Evolutionary conservation across 306 rosid species (phyloP), one percentile per base, ranked within the genome.

Genomic region (Leucaena leucocephala): DNA sequence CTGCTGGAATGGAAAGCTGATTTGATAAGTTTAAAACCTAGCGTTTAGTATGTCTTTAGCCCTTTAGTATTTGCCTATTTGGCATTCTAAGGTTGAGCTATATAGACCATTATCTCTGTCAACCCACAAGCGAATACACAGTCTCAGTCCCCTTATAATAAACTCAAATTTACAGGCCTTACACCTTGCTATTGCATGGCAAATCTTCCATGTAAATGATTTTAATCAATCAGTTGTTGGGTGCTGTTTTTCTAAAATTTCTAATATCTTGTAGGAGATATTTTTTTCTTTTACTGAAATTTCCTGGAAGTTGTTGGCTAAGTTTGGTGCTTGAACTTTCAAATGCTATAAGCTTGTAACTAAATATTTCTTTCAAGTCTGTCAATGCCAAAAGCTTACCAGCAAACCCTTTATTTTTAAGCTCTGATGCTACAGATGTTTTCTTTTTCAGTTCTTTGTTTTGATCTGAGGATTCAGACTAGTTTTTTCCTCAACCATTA

Each of bases 401-500:
- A 70, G 13, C 19, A 16, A 45, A 46, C 7, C 33, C 22, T 33
- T 69, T 45, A 14, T 69, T 22, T 38, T 22, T 4, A 45, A 19
- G 8, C 58, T 21, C 50, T 64, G 33, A 22, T 44, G 6, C 74
- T 33, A 1, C 27, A 73, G 65, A 58, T 45, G 38, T 76, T 22
- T 80, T 52, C 27, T 4, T 19, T 75, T 73, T 71, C 43, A 69
- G 19, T 42, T 62, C 55, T 34, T 36, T 71, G 67, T 3, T 64
- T 76, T 38, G 73, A 76, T 39, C 12, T 27, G 74, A 52, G 61
- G 17, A 84, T 42, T 62, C 33, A 44, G 22, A 5, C 59, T 64
- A 58, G 65, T 72, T 27, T 71, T 71, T 71, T 72, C 57, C 71
- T 78, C 39, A 77, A 39, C 22, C 40, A 76, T 38, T 62, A 34